phyloP scores from a whole-genome alignment of 139 green algal species.

The Gonium pectorale region DNA sequence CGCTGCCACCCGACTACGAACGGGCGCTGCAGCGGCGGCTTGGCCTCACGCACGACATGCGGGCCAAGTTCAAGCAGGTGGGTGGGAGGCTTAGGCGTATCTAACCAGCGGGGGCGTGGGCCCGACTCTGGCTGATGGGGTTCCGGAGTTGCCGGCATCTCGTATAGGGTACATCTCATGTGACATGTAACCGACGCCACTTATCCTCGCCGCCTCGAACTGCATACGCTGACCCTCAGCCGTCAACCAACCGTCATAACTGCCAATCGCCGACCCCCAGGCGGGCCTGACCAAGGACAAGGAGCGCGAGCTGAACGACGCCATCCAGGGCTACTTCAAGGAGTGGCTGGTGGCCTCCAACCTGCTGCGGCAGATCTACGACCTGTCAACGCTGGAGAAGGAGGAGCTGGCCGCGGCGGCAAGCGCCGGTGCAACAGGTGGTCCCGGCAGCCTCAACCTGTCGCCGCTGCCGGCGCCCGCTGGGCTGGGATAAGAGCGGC shows the following conservation, averaged over 20 bases:
- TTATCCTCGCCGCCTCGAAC: too few relatives aligned
- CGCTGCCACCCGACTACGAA: slow-evolving; percentile 86
- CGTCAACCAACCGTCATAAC: too few relatives aligned
- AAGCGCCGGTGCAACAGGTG: too few relatives aligned
- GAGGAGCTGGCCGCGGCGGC: slow-evolving; percentile 47
- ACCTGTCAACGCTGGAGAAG: slow-evolving; percentile 62
- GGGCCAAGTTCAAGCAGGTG: slow-evolving; percentile 61
- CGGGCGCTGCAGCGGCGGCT: slow-evolving; percentile 84
- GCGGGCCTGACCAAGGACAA: slow-evolving; percentile 56
- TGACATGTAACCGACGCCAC: too few relatives aligned
- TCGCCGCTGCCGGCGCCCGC: background rate
- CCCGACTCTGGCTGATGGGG: too few relatives aligned
- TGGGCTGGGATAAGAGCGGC: too few relatives aligned
- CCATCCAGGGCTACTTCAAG: slow-evolving; percentile 58
- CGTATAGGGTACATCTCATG: too few relatives aligned
- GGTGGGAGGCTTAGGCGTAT: too few relatives aligned
- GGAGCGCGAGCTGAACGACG: slow-evolving; percentile 62
- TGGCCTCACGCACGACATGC: slow-evolving; percentile 76
- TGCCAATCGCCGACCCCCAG: too few relatives aligned
- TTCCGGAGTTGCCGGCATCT: too few relatives aligned
- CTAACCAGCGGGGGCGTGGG: too few relatives aligned
- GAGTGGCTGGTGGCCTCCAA: slow-evolving; percentile 56
- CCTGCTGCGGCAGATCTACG: slow-evolving; percentile 65
- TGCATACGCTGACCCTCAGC: too few relatives aligned
- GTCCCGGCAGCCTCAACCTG: background rate